Evolutionary conservation across 129 eudicot genomes (phyloP).

Genomic region (Chrysanthemum lavandulifolium): DNA sequence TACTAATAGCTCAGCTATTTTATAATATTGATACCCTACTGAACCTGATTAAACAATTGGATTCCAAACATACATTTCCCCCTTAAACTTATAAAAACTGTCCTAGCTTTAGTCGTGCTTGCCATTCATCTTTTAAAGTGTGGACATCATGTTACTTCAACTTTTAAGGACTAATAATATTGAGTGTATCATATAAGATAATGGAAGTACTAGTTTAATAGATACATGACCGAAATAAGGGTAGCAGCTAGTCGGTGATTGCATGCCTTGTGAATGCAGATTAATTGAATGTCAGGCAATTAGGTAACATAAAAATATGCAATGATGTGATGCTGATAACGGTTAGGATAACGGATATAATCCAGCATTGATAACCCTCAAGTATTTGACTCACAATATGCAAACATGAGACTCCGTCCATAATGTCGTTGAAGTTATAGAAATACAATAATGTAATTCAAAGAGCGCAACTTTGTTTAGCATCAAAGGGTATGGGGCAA

Average conservation of each 20-base stretch:
- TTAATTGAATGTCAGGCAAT: background rate
- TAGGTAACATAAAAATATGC: background rate
- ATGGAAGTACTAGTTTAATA: slow-evolving; percentile 5
- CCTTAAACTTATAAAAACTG: slow-evolving; percentile 17
- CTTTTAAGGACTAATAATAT: too few species aligned
- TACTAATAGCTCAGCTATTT: background rate
- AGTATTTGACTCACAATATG: slow-evolving; percentile 12
- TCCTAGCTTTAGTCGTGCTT: slow-evolving; percentile 29
- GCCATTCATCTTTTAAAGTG: slow-evolving; percentile 28
- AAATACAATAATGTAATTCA: slow-evolving; percentile 9
- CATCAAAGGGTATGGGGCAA: slow-evolving; percentile 29
- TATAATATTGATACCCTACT: slow-evolving; percentile 11
- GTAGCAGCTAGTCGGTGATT: background rate
- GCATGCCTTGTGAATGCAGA: background rate
- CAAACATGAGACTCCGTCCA: slow-evolving; percentile 15
- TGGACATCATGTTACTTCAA: slow-evolving; percentile 22
- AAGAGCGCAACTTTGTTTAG: slow-evolving; percentile 21
- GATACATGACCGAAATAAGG: background rate
- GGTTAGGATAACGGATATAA: slow-evolving; percentile 12
- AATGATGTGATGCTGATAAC: slow-evolving; percentile 16
- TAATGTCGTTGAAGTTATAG: slow-evolving; percentile 10
- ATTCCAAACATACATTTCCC: slow-evolving; percentile 16
- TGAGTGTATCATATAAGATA: background rate
- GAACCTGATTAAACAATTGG: slow-evolving; percentile 21
- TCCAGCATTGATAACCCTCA: slow-evolving; percentile 2